Evolutionary conservation across 495 filamentous ascomycete genomes (phyloP), one percentile per base, ranked within the genome.

Genomic region (Staphylotrichum longicolle): DNA sequence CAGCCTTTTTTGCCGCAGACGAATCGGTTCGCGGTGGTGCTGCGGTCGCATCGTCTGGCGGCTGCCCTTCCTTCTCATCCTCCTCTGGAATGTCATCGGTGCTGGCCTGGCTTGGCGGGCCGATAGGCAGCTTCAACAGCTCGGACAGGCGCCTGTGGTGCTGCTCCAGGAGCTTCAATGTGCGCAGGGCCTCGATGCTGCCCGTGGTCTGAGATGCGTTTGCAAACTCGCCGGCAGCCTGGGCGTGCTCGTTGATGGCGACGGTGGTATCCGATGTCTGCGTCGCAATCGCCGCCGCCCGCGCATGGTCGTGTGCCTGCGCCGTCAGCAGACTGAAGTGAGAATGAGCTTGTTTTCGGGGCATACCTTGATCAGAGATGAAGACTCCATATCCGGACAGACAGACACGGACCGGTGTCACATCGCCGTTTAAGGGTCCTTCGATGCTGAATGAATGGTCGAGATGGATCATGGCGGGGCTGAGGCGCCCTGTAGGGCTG

Each of bases 161-260:
- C 57, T 87, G 80, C 69, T 96, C 92, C 49, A 98, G 86, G 0
- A 98, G 78, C 60, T 84, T 84, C 53, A 98, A 74, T 9, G 91
- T 93, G 50, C 94, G 85, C 58, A 94, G 73, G 8, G 93, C 94
- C 79, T 98, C 94, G 58, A 79, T 77, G 70, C 95, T 92, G 10
- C 79, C 80, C 9, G 90, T 94, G 34, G 78, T 80, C 64, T 85
- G 85, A 12, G 89, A 86, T 34, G 91, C 93, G 39, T 87, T 88
- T 50, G 91, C 86, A 74, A 96, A 98, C 67, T 96, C 90, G 54
- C 86, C 88, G 3, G 94, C 94, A 27, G 94, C 94, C 42, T 91
- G 81, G 60, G 93, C 86, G 77, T 98, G 93, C 69, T 96, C 89
- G 65, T 88, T 87, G 61, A 90, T 88, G 14, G 93, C 92, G 32